These are phyloP conservation scores for Chionographis japonica DNA, from an alignment of 106 monocot genomes.

Conservation along the genomic window DNA sequence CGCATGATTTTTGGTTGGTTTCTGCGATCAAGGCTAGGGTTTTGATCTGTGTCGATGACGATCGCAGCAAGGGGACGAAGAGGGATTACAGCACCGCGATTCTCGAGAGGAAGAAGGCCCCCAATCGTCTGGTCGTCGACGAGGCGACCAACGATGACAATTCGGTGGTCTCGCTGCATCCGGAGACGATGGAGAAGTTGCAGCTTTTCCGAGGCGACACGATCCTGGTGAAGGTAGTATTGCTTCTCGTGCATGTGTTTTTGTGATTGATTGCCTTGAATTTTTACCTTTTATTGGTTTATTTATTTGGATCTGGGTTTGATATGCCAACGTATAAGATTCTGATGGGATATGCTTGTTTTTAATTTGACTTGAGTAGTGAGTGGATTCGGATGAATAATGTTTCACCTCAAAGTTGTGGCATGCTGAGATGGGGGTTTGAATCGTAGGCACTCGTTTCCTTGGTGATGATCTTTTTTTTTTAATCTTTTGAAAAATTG, in stretches of 20 bases:
- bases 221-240: constrained; percentile 46
- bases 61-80: constrained; percentile 49
- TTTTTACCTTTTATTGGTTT: background rate
- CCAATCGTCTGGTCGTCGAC: constrained; percentile 51
- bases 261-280: background rate
- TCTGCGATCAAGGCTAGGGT: no score
- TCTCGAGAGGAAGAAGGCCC: constrained; percentile 59
- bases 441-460: no score
- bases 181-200: constrained; percentile 58
- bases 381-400: no score
- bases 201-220: constrained; percentile 60
- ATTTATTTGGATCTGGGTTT: background rate
- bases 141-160: constrained; percentile 60
- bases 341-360: no score
- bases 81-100: constrained; percentile 70
- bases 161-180: constrained; percentile 47
- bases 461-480: no score
- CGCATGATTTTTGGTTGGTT: background rate
- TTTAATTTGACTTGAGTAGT: no score
- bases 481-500: no score
- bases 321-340: no score
- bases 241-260: background rate
- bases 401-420: no score
- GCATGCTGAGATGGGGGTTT: no score
- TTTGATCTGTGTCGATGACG: background rate